These are phyloP conservation scores for Lolium perenne DNA, from an alignment of 176 grass and related monocot genomes.

Conservation along the genomic window DNA sequence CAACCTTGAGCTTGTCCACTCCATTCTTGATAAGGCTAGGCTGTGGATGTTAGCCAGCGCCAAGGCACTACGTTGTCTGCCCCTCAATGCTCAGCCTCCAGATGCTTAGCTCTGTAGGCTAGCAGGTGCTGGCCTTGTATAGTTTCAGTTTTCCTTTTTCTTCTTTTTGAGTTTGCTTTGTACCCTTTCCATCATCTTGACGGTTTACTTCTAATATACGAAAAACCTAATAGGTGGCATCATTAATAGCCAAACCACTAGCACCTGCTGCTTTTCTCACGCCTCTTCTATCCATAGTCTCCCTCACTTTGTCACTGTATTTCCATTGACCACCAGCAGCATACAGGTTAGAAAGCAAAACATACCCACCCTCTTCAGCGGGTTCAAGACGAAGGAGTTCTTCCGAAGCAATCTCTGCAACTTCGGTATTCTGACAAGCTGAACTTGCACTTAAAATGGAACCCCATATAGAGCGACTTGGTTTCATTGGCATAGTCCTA, in stretches of 20 bases:
- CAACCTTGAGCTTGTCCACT: no score
- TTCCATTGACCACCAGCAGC: slow-evolving; percentile 62
- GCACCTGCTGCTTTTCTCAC: slow-evolving; percentile 58
- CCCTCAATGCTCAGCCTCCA: no score
- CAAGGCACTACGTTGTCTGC: no score
- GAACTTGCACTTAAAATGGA: slow-evolving; percentile 63
- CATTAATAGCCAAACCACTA: slow-evolving; percentile 49
- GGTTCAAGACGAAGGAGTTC: slow-evolving; percentile 58
- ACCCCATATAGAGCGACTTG: slow-evolving; percentile 64
- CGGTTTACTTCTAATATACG: no score
- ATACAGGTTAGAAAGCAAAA: slow-evolving; percentile 66
- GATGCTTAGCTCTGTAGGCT: no score
- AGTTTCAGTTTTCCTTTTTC: no score
- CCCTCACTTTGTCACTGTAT: slow-evolving; percentile 49
- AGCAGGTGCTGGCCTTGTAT: no score
- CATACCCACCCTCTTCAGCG: slow-evolving; percentile 54
- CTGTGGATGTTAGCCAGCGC: no score
- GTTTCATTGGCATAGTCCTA: slow-evolving; percentile 60
- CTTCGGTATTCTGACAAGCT: slow-evolving; percentile 48
- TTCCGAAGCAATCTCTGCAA: slow-evolving; percentile 58
- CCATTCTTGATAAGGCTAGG: no score
- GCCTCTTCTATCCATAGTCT: slow-evolving; percentile 54
- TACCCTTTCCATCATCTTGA: no score
- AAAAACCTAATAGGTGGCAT: not conserved
- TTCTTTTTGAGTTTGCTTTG: no score